Base-by-base conservation (phyloP, 306 rosid species). In the Glycine tomentella region DNA sequence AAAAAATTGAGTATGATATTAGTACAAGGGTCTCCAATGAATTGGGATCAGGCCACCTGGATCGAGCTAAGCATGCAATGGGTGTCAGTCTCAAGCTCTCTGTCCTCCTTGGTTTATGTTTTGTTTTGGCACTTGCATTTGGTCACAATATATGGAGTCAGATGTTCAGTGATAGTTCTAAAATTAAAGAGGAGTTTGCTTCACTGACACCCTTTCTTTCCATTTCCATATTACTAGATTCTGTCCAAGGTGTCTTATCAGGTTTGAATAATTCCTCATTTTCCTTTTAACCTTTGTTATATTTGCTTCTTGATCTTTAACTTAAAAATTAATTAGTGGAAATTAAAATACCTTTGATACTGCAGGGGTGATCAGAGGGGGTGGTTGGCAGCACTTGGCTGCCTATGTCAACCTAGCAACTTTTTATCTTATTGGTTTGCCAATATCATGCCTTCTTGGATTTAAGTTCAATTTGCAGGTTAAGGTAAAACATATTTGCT, bases 21-120 rank as follows among this genome's bases (percentile, higher is more conserved):
- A 38, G 97, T 85, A 92, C 97, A 80, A 91, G 97, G 81, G 92
- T 92, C 50, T 91, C 98, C 34, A 92, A 90, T 80, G 97, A 94
- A 83, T 68, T 94, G 78, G 98, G 98, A 62, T 94, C 92, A 64
- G 89, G 89, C 75, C 45, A 84, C 7, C 89, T 91, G 0, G 80
- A 78, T 8, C 44, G 48, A 81, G 98, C 97, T 15, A 94, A 86
- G 80, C 81, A 75, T 9, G 97, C 98, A 49, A 91, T 90, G 97
- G 46, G 33, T 20, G 93, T 94, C 14, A 31, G 87, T 78, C 84
- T 92, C 73, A 89, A 83, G 87, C 96, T 92, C 62, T 88, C 97
- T 12, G 20, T 88, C 76, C 48, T 92, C 17, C 92, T 94, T 17
- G 85, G 90, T 16, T n/a, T 88, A 0, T 20, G 78, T 17, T 84